phyloP scores from a whole-genome alignment of 257 asterid species.

The Knoxia roxburghii region DNA sequence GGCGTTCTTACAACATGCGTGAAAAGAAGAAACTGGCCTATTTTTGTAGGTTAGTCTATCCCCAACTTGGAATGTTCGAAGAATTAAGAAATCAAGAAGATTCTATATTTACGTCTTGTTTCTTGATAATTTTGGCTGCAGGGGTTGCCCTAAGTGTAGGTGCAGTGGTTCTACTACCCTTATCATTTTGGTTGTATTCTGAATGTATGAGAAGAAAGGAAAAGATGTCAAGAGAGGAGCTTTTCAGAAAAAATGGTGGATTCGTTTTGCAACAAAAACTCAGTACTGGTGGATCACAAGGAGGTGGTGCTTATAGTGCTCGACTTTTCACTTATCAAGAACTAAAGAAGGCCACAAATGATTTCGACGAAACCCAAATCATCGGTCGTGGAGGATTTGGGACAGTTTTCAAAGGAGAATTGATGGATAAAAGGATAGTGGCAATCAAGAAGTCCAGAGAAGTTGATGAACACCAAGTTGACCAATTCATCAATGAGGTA shows the following conservation, averaged over 20 bases:
- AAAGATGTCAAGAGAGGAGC: background rate
- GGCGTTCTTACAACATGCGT: too few relatives aligned
- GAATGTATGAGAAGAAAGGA: background rate
- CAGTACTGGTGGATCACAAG: background rate
- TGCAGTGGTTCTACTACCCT: background rate
- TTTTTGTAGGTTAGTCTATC: too few relatives aligned
- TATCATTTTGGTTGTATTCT: background rate
- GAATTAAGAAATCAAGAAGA: too few relatives aligned
- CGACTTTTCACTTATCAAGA: constrained; percentile 10
- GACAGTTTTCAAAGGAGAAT: background rate
- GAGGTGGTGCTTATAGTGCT: background rate
- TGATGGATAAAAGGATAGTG: background rate
- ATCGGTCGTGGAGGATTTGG: background rate
- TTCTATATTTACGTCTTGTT: background rate
- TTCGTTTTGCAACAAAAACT: background rate
- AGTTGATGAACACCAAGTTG: background rate
- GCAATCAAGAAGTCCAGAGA: background rate
- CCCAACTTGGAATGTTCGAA: too few relatives aligned
- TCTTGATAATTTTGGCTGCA: background rate
- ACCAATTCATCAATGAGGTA: background rate
- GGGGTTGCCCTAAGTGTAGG: background rate
- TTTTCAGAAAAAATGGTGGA: constrained; percentile 5
- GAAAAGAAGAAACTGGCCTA: too few relatives aligned
- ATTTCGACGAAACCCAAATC: background rate
- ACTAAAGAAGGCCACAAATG: constrained; percentile 6